Base-by-base conservation (phyloP, 768 basidiomycete species). In the Macrolepiota fuliginosa region DNA sequence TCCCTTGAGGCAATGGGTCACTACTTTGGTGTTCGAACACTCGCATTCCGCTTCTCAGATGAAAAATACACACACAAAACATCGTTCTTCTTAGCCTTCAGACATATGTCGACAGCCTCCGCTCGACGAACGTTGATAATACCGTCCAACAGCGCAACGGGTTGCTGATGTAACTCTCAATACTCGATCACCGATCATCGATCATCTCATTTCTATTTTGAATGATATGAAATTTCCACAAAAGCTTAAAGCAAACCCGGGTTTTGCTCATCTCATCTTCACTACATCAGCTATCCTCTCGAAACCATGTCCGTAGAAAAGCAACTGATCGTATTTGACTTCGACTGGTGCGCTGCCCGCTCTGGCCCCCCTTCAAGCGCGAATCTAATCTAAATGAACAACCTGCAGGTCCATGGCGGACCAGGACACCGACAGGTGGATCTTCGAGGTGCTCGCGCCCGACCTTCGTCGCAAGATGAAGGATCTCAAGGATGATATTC, bases 351-450 rank as follows among this genome's bases (percentile, higher is more conserved):
- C 65, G 72, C 69, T 47, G 29, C 37, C 15, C 15, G 29, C 29
- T 15, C 7, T 27, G 3, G 35, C 35, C 24, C 35, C 15, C 35
- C 10, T 24, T 10, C 42, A 25, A 24, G 10, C 1, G 13, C 4
- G 6, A 36, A 35, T 22, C 32, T 45, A 25, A 27, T 24, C n/a
- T 55, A 51, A 35, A 37, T 42, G 25, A 32, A 60, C 35, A 61
- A 36, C 32, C 24, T 32, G 45, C 66, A 94, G 91, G 91, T 94
- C 92, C 37, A 83, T 92, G 75, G 87, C 88, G 58, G 96, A 99
- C 77, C 96, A 98, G 77, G 97, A 99, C 77, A 90, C 95, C 0
- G 97, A 98, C 74, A 81, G 95, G 75, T 99, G 90, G 85, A 78
- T 95, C 62, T 88, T 93, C 65, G 93, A 96, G 72, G 93, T 96